phyloP scores from a whole-genome alignment of 805 yeast genomes.

The Clavispora asparagi region DNA sequence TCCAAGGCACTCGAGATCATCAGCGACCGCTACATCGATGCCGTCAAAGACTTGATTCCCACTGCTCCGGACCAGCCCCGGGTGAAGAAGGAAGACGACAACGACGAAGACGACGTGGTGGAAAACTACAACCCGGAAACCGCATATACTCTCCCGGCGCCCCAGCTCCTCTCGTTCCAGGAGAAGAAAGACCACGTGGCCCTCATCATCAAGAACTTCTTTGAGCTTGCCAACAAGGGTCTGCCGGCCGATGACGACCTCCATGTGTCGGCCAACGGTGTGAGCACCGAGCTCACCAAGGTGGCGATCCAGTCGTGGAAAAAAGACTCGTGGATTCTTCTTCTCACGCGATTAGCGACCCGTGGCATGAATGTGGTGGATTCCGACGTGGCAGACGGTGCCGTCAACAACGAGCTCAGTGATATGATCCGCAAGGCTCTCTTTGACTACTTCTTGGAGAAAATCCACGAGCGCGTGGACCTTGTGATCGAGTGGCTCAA shows the following conservation, averaged over 20 bases:
- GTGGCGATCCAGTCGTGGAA: conserved; percentile 49
- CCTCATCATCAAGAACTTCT: conserved; percentile 55
- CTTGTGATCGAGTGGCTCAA: conserved; percentile 86
- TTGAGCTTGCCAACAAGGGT: conserved; percentile 39
- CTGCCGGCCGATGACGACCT: conserved; percentile 8
- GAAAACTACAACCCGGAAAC: conserved; percentile 36
- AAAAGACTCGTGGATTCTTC: conserved; percentile 68
- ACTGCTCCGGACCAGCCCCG: conserved; percentile 1
- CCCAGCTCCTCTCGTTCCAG: conserved; percentile 44
- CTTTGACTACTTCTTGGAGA: conserved; percentile 66
- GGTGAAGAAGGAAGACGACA: conserved; percentile 12
- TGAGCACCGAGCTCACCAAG: conserved; percentile 50
- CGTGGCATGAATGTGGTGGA: conserved; percentile 55
- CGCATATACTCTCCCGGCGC: conserved; percentile 52
- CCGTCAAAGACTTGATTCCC: conserved; percentile 13
- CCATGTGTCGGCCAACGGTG: conserved; percentile 17
- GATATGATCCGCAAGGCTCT: conserved; percentile 64
- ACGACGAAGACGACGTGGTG: conserved; percentile 16
- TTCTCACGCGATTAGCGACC: conserved; percentile 73
- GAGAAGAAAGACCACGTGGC: conserved; percentile 56
- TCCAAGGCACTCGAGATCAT: conserved; percentile 67
- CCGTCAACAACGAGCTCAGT: conserved; percentile 39
- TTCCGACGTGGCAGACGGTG: conserved; percentile 19
- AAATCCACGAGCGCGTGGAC: conserved; percentile 68
- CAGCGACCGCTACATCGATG: conserved; percentile 56